Evolutionary conservation across 2,329 filamentous ascomycete species (phyloP).

Genomic region (Xylaria sp.): DNA sequence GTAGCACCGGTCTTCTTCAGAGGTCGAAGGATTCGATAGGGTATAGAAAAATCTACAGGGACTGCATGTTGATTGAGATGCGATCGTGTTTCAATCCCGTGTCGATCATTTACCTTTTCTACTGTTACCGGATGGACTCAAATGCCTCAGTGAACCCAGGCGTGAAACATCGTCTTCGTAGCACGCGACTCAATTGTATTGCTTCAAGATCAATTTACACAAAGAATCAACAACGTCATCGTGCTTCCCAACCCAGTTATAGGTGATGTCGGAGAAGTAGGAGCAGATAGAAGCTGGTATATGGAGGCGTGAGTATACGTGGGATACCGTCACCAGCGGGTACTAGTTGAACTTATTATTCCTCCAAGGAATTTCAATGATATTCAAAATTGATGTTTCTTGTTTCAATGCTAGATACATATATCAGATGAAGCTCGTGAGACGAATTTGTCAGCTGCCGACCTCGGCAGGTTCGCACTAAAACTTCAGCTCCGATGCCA

Average conservation of each 20-base stretch:
- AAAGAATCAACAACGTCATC: too few relatives aligned
- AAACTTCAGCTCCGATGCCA: background rate
- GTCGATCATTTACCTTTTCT: background rate
- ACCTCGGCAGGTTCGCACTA: slow-evolving; percentile 13
- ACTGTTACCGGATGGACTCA: background rate
- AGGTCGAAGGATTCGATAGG: too few relatives aligned
- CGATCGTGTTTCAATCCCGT: background rate
- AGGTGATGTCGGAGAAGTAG: background rate
- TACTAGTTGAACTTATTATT: background rate
- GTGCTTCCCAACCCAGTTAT: background rate
- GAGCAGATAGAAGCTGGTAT: background rate
- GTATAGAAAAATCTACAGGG: too few relatives aligned
- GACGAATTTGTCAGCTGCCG: slow-evolving; percentile 18
- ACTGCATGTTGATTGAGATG: background rate
- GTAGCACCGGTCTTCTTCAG: too few relatives aligned
- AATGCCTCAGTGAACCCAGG: background rate
- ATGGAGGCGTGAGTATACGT: background rate
- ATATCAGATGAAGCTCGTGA: slow-evolving; percentile 3
- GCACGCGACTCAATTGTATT: background rate
- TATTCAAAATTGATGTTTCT: background rate
- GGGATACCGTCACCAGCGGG: background rate
- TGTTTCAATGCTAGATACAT: background rate
- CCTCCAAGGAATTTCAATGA: background rate
- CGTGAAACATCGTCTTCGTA: background rate
- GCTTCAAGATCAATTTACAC: background rate